A percentile compares a stretch with the other conserved stretches of the same genome.
Conservation (phyloP, 768 basidiomycete genomes). For the Lanmaoa rubissima region DNA sequence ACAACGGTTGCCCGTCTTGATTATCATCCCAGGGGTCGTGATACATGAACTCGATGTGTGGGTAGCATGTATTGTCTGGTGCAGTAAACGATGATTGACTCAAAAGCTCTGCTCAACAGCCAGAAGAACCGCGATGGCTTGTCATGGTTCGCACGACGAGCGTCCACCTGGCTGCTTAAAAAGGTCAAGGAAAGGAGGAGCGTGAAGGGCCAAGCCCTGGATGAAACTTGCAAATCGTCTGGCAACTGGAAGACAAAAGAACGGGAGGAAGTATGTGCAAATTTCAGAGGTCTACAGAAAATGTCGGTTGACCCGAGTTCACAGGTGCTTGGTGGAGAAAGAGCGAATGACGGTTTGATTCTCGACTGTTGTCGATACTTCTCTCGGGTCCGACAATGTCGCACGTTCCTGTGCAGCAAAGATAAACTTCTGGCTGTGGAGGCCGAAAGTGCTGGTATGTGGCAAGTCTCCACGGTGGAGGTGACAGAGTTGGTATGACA, state of each 20-base stretch:
- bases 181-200: constrained; percentile 55
- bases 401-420: constrained; percentile 61
- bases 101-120: constrained; percentile 20
- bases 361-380: constrained; percentile 76
- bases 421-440: constrained; percentile 68
- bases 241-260: constrained; percentile 59
- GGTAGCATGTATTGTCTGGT: constrained; percentile 14
- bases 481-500: constrained; percentile 13
- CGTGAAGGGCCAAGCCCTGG: constrained; percentile 60
- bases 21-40: constrained; percentile 74
- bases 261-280: constrained; percentile 39
- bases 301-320: neutral
- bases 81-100: neutral
- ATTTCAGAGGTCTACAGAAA: neutral
- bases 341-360: constrained; percentile 67
- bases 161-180: constrained; percentile 65
- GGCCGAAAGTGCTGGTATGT: constrained; percentile 46
- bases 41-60: constrained; percentile 78
- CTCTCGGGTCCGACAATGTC: constrained; percentile 34
- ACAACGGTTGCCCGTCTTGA: constrained; percentile 45
- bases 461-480: neutral
- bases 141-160: constrained; percentile 67
- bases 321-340: constrained; percentile 33
- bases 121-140: constrained; percentile 41
- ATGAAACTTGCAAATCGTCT: constrained; percentile 60